These are phyloP conservation scores for Alternaria solani DNA, from an alignment of 2,329 filamentous ascomycete species.

Conservation along the genomic window DNA sequence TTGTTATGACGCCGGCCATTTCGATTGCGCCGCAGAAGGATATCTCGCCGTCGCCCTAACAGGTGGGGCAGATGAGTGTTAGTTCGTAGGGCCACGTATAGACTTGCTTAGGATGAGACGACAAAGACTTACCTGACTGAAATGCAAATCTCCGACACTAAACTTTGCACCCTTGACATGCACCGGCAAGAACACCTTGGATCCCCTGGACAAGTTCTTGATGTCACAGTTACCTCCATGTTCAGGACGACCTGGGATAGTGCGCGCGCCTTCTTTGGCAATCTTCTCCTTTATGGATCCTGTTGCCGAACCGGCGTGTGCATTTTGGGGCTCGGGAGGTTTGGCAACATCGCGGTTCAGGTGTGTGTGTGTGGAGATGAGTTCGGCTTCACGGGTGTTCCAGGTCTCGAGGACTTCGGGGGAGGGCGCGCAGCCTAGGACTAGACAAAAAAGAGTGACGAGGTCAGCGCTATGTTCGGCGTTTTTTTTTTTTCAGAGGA, in stretches of 20 bases:
- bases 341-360: constrained; percentile 74
- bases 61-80: neutral
- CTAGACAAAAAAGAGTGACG: neutral
- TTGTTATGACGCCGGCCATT: constrained; percentile 90
- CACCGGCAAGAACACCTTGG: constrained; percentile 85
- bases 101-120: neutral
- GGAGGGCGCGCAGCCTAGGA: constrained; percentile 79
- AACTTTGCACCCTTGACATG: constrained; percentile 90
- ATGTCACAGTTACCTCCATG: constrained; percentile 93
- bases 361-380: constrained; percentile 72
- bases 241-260: constrained; percentile 83
- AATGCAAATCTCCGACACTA: constrained; percentile 87
- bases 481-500: too few relatives aligned
- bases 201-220: constrained; percentile 81
- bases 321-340: constrained; percentile 75
- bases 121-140: constrained; percentile 63
- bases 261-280: constrained; percentile 80
- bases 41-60: constrained; percentile 82
- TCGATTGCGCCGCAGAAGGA: constrained; percentile 81
- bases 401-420: constrained; percentile 78
- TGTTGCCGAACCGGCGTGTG: constrained; percentile 73
- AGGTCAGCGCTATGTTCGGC: neutral
- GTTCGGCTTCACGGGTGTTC: constrained; percentile 83
- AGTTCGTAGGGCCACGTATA: neutral
- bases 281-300: constrained; percentile 70